Evolutionary conservation across 352 stramenopile genomes (phyloP).

Genomic region (Pythium apleroticum): DNA sequence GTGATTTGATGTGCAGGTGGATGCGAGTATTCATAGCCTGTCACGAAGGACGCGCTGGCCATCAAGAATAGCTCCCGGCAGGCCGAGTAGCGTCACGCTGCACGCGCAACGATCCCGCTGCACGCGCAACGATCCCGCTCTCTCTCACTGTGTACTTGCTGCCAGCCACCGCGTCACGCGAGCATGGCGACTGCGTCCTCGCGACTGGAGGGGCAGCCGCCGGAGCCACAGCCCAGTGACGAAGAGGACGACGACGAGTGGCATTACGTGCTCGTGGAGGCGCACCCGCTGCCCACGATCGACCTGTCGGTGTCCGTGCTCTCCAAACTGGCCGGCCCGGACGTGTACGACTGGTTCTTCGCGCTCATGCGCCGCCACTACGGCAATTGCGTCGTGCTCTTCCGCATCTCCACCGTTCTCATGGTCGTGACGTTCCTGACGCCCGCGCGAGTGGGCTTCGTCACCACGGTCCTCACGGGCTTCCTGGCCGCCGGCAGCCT

Average conservation of each 20-base stretch:
- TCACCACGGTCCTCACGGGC: not conserved
- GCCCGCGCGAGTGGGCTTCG: not conserved
- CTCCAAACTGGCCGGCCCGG: not conserved
- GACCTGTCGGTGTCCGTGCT: slow-evolving; percentile 10
- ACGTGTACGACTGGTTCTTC: slow-evolving; percentile 7
- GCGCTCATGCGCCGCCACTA: slow-evolving; percentile 10
- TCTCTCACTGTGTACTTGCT: no score
- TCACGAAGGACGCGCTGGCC: no score
- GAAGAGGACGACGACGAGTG: slow-evolving; percentile 11
- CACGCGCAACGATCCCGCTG: no score
- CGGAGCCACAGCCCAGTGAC: not conserved
- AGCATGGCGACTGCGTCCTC: slow-evolving; percentile 1
- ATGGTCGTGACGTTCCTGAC: slow-evolving; percentile 7
- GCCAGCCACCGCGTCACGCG: not conserved
- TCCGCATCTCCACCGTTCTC: slow-evolving; percentile 8
- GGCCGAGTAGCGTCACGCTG: no score
- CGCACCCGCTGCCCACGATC: slow-evolving; percentile 6
- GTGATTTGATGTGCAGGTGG: not conserved
- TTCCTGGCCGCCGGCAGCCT: not conserved
- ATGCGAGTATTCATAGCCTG: no score
- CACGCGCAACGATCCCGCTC: no score
- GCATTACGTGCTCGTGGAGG: slow-evolving; percentile 13
- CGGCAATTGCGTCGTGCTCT: slow-evolving; percentile 9
- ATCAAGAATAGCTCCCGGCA: no score
- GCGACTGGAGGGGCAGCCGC: not conserved